Conservation (phyloP, 2,329 filamentous ascomycete species). For the Hypoxylon rubiginosum region DNA sequence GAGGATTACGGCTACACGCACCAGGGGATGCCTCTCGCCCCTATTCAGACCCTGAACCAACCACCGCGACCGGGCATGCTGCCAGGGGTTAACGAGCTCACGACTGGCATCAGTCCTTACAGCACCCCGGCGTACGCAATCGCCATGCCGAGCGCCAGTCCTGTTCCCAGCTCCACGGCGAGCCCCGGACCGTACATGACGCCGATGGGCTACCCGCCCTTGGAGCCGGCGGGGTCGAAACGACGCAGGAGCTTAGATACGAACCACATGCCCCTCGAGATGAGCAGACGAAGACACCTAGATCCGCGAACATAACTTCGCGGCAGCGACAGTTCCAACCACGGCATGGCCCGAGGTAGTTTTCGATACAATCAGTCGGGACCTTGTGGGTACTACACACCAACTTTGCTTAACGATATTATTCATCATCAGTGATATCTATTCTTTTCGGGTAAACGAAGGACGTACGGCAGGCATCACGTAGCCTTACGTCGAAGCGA, state of each 20-base stretch:
- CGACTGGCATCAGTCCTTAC: conserved; percentile 73
- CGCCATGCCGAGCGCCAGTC: conserved; percentile 56
- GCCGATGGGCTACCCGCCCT: conserved; percentile 52
- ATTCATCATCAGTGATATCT: conserved; percentile 26
- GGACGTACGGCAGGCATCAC: conserved; percentile 11
- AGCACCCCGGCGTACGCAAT: conserved; percentile 68
- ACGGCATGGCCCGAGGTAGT: too few species aligned
- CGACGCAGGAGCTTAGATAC: conserved; percentile 65
- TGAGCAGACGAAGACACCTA: conserved; percentile 60
- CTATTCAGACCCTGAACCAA: conserved; percentile 63
- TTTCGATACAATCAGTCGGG: too few species aligned
- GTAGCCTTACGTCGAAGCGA: conserved; percentile 1
- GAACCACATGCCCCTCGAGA: conserved; percentile 58
- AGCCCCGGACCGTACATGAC: conserved; percentile 60
- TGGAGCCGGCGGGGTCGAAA: conserved; percentile 63
- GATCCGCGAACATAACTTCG: conserved; percentile 46
- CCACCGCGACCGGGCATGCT: conserved; percentile 61
- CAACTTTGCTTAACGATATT: not conserved
- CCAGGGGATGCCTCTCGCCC: conserved; percentile 61
- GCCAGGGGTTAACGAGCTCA: conserved; percentile 74
- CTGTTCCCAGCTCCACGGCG: conserved; percentile 55
- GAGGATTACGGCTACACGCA: conserved; percentile 45
- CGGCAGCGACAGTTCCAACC: conserved; percentile 42
- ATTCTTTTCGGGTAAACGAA: conserved; percentile 25
- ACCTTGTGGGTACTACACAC: not conserved